A percentile compares a stretch with the other conserved stretches of the same genome.
These are phyloP conservation scores for Ascochyta lentis DNA, from an alignment of 2,329 filamentous ascomycete genomes.

Conservation along the genomic window DNA sequence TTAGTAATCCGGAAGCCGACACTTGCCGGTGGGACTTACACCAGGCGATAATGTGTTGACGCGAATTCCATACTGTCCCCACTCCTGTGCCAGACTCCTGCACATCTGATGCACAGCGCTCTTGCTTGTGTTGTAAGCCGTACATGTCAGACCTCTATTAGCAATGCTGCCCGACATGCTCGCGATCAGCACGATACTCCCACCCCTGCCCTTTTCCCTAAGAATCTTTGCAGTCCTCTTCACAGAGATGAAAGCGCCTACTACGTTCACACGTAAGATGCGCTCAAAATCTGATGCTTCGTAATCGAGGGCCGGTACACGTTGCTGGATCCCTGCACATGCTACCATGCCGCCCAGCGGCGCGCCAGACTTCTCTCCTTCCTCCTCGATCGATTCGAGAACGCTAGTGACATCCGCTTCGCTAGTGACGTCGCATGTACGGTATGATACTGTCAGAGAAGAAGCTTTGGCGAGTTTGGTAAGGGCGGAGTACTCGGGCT, in stretches of 20 bases:
- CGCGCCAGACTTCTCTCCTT: constrained; percentile 40
- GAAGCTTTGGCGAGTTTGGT: constrained; percentile 51
- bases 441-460: constrained; percentile 50
- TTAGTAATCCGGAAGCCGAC: no score
- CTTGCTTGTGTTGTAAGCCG: no score
- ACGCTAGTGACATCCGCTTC: constrained; percentile 49
- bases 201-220: constrained; percentile 56
- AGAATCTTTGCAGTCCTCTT: constrained; percentile 54
- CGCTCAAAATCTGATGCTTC: constrained; percentile 46
- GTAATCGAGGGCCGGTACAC: constrained; percentile 57
- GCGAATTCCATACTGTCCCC: no score
- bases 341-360: constrained; percentile 53
- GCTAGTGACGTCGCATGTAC: constrained; percentile 57
- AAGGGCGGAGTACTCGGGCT: constrained; percentile 52
- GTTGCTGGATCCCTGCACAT: constrained; percentile 59
- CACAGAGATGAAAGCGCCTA: constrained; percentile 47
- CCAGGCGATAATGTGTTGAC: no score
- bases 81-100: no score
- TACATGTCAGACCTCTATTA: no score
- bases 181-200: no score
- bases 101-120: no score
- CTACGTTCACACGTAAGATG: constrained; percentile 48
- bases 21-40: no score
- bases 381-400: constrained; percentile 49
- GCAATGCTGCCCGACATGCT: no score